Conservation (phyloP, 176 grass and related monocot species). For the Eleusine indica region DNA sequence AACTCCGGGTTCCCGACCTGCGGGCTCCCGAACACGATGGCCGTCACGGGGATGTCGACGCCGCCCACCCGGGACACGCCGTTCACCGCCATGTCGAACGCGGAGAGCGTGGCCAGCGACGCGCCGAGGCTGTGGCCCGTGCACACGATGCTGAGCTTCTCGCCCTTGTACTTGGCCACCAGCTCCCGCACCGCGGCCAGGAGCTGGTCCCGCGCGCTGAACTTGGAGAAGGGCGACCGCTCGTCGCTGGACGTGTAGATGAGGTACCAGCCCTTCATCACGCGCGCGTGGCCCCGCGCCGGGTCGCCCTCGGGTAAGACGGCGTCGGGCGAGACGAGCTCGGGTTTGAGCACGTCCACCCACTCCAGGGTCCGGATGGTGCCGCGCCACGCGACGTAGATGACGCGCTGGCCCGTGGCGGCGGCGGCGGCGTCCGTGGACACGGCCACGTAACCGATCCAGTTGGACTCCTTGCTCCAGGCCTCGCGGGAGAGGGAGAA, state of each 20-base stretch:
- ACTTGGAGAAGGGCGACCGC: slow-evolving; percentile 59
- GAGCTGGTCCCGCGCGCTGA: slow-evolving; percentile 75
- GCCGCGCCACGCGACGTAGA: slow-evolving; percentile 77
- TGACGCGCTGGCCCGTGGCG: slow-evolving; percentile 66
- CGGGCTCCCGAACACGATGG: slow-evolving; percentile 83
- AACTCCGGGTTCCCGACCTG: slow-evolving; percentile 87
- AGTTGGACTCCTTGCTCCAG: slow-evolving; percentile 96
- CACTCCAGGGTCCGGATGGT: slow-evolving; percentile 86
- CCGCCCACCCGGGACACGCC: slow-evolving; percentile 50
- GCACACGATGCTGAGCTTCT: slow-evolving; percentile 77
- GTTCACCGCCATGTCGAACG: slow-evolving; percentile 79
- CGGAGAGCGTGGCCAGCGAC: slow-evolving; percentile 66
- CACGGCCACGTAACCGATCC: slow-evolving; percentile 82
- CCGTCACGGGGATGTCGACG: slow-evolving; percentile 58
- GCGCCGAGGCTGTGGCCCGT: slow-evolving; percentile 86
- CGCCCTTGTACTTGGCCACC: slow-evolving; percentile 52
- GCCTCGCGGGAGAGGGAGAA: slow-evolving; percentile 68
- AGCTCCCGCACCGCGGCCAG: slow-evolving; percentile 60
- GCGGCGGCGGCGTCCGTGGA: slow-evolving; percentile 58
- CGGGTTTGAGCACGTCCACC: slow-evolving; percentile 67
- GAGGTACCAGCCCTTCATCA: slow-evolving; percentile 88
- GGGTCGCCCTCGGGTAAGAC: slow-evolving; percentile 53
- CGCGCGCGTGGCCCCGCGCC: slow-evolving; percentile 29
- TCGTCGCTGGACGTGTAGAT: slow-evolving; percentile 76
- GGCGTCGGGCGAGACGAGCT: slow-evolving; percentile 54